Conservation (phyloP, 805 yeast genomes). For the Teunomyces atbi region DNA sequence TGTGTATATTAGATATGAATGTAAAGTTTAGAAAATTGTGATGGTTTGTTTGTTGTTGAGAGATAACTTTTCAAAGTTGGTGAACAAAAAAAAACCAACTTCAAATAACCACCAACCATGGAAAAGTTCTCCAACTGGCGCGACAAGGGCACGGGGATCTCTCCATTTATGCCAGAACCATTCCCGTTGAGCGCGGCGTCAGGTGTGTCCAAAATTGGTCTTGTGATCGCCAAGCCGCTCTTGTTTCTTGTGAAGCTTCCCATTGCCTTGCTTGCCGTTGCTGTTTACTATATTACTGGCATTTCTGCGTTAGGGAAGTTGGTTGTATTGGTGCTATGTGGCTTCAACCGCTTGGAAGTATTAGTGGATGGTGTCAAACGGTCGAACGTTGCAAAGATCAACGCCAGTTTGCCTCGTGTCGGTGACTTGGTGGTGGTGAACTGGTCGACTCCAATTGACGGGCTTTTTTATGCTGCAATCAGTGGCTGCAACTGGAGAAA, state of each 20-base stretch:
- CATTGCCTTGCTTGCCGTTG: constrained; percentile 18
- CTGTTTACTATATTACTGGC: constrained; percentile 22
- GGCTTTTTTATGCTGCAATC: constrained; percentile 25
- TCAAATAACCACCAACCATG: constrained; percentile 39
- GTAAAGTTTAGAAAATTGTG: constrained; percentile 10
- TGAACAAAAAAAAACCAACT: background rate
- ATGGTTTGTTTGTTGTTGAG: no score
- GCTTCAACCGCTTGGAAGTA: constrained; percentile 38
- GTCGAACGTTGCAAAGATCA: constrained; percentile 33
- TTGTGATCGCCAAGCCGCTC: constrained; percentile 10
- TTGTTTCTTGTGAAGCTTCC: constrained; percentile 31
- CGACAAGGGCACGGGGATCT: constrained; percentile 90
- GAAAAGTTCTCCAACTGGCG: constrained; percentile 83
- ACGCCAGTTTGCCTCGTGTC: constrained; percentile 31
- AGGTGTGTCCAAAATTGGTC: constrained; percentile 4
- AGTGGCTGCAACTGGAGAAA: constrained; percentile 22
- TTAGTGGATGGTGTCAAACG: constrained; percentile 51
- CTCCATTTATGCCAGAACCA: constrained; percentile 74
- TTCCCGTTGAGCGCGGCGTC: constrained; percentile 16
- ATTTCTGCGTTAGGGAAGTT: constrained; percentile 19
- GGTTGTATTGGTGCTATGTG: constrained; percentile 25
- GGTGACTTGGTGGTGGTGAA: constrained; percentile 58
- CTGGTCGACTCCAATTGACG: constrained; percentile 59
- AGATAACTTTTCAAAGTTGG: background rate
- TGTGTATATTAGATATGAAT: constrained; percentile 16